Percentiles rank a stretch among this genome's conserved stretches.
Conservation (phyloP, 1,284 basidiomycete species). For the Pseudozyma pruni region DNA sequence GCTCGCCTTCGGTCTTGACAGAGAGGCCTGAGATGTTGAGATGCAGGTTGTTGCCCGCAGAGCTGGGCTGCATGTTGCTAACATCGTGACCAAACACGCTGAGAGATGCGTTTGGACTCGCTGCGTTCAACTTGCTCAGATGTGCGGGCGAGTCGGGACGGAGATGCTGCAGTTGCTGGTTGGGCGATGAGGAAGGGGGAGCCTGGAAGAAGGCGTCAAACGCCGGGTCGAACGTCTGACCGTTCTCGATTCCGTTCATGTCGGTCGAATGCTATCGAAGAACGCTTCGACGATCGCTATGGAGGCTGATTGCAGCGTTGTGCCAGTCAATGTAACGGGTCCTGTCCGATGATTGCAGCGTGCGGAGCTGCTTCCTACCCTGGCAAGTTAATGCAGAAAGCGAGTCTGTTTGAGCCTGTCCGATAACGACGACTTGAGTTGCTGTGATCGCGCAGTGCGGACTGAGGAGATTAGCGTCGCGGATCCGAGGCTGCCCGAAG, state of each 20-base stretch:
- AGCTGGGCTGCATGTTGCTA: slow-evolving; percentile 20
- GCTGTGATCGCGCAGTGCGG: no score
- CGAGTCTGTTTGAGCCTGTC: no score
- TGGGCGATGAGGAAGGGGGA: slow-evolving; percentile 22
- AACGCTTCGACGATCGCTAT: no score
- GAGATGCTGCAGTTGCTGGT: slow-evolving; percentile 15
- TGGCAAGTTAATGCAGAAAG: no score
- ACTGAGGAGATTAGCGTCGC: no score
- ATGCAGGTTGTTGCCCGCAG: slow-evolving; percentile 40
- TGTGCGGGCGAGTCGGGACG: slow-evolving; percentile 13
- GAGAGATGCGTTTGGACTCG: slow-evolving; percentile 22
- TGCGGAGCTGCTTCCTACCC: no score
- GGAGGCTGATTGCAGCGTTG: no score
- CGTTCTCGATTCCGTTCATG: slow-evolving; percentile 51
- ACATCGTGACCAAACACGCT: slow-evolving; percentile 14
- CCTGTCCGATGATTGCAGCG: no score
- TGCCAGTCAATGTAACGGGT: no score
- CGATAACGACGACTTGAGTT: no score
- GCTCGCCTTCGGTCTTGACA: slow-evolving; percentile 25
- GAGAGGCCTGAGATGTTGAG: slow-evolving; percentile 51
- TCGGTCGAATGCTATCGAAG: neutral
- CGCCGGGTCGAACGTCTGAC: slow-evolving; percentile 41
- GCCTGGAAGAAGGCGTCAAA: slow-evolving; percentile 48
- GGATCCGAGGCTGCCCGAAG: no score
- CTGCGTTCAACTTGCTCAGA: slow-evolving; percentile 5